phyloP scores from a whole-genome alignment of 441 rosid genomes.

The Macaranga tanarius region DNA sequence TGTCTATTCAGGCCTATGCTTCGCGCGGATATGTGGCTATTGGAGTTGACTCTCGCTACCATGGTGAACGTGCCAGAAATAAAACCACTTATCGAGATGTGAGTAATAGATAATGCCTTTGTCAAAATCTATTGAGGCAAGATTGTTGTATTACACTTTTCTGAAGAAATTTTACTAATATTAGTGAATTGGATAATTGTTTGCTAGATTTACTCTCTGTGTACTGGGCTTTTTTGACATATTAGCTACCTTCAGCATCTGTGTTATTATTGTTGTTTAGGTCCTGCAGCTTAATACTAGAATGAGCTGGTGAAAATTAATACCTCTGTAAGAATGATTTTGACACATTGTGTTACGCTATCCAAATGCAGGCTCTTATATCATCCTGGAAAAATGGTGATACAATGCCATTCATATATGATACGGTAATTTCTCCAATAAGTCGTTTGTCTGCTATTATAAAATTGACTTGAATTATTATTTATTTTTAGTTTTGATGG shows the following conservation, averaged over 20 bases:
- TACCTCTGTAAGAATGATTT: slow-evolving; percentile 1
- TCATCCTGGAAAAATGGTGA: slow-evolving; percentile 85
- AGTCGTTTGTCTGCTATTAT: neutral
- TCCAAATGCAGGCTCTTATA: slow-evolving; percentile 65
- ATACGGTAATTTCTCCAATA: slow-evolving; percentile 50
- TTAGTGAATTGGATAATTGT: too few species aligned
- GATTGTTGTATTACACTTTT: too few species aligned
- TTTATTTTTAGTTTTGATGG: neutral
- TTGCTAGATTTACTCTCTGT: too few species aligned
- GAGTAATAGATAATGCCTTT: slow-evolving; percentile 12
- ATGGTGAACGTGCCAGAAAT: slow-evolving; percentile 75
- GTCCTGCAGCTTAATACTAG: neutral
- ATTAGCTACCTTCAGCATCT: too few species aligned
- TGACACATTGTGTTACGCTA: neutral
- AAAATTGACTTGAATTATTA: neutral
- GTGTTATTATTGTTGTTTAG: too few species aligned
- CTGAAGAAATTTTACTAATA: too few species aligned
- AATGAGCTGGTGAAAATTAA: neutral
- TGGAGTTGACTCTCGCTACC: slow-evolving; percentile 85
- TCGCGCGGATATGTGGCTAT: slow-evolving; percentile 82
- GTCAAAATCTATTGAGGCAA: too few species aligned
- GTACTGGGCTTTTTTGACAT: too few species aligned
- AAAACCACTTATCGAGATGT: slow-evolving; percentile 74
- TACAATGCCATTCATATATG: slow-evolving; percentile 93
- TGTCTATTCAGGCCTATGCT: slow-evolving; percentile 66